Base-by-base conservation (phyloP, 352 stramenopile species). In the Phytophthora ohioensis region DNA sequence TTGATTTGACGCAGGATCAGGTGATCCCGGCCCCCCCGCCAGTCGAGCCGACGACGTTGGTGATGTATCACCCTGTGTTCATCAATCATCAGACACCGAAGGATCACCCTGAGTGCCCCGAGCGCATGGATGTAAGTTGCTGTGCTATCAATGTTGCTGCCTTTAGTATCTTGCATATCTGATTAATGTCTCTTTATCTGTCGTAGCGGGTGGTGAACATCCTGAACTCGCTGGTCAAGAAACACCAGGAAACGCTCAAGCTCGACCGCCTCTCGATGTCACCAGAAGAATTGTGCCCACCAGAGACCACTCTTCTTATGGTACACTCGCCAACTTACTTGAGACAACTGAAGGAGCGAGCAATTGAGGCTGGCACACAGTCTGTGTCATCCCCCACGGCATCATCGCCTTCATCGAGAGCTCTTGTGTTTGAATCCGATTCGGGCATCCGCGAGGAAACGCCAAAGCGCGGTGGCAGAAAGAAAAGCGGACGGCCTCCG, bases 251-350 rank as follows among this genome's bases (percentile, higher is more conserved):
- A 53, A 78, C 78, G 3, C 65, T 95, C 8, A 89, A 91, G 65
- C 85, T 95, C 10, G 82, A 93, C 48, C 77, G 84, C 4, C 71
- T 95, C 31, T 80, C 75, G 5, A 78, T 84, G 55, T 86, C 83
- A n/a, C 85, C 86, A 12, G 83, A 92, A 52, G 81, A 93, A 36
- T 69, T 95, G 11, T 90, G 86, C 32, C 88, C 88, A 2, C 79
- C 86, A 2, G 86, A 95, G 53, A 92, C 85, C 5, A 92, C 81
- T 30, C 74, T 95, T 27, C 60, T 94, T 32, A 87, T 92, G 57
- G 88, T 95, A n/a, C 88, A 95, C 52, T 93, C 88, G 0, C 85
- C 88, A n/a, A 83, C 85, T 31, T 95, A 95, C 52, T 71, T 95
- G 60, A 64, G 87, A 5, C 88, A 92, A 42, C 61, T 95, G 30